Evolutionary conservation across 371 early-diverging fungal genomes (phyloP), one percentile per base, ranked within the genome.

Genomic region (Apophysomyces elegans): DNA sequence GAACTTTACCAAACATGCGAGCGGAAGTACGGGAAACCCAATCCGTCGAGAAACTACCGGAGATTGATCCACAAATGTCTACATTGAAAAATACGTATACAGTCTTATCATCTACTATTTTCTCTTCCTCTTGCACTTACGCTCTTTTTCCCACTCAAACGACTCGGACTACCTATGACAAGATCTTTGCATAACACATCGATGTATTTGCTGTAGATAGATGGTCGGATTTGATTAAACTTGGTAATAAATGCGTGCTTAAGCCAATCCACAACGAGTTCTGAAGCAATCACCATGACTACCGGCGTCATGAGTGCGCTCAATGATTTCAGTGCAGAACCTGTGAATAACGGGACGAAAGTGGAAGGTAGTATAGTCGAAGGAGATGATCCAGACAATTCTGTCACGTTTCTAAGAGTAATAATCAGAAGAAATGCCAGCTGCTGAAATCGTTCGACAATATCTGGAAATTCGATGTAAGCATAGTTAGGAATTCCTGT

Each of bases 161-260:
- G 70, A 36, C 78, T 86, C 41, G 73, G 89, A 60, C 84, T 89
- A 47, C 81, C 87, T 56, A 88, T 86, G 0, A 93, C 90, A 43
- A 98, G 71, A 79, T 97, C 98, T 59, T 92, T 84, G 69, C 94
- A 94, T 43, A 97, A 78, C 18, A 95, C 87, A 66, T 97, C 96
- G 12, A 90, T 83, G 65, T 93, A 97, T 65, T 90, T 86, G 2
- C 81, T 85, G 77, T 98, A 99, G 4, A 97, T 91, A 5, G 86
- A 87, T 1, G 97, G 96, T 18, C 93, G 75, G 60, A 98, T 92
- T 66, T 92, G 92, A 74, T 99, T 99, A 79, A 97, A 97, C 70
- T 97, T 98, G 14, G 95, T 94, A 62, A 99, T 94, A 72, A 98
- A 98, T 1, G 97, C 93, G 76, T 99, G 99, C 75, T 99, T 99